Evolutionary conservation across 2,329 filamentous ascomycete genomes (phyloP), one percentile per base, ranked within the genome.

Genomic region (Paecilomyces fulvus): DNA sequence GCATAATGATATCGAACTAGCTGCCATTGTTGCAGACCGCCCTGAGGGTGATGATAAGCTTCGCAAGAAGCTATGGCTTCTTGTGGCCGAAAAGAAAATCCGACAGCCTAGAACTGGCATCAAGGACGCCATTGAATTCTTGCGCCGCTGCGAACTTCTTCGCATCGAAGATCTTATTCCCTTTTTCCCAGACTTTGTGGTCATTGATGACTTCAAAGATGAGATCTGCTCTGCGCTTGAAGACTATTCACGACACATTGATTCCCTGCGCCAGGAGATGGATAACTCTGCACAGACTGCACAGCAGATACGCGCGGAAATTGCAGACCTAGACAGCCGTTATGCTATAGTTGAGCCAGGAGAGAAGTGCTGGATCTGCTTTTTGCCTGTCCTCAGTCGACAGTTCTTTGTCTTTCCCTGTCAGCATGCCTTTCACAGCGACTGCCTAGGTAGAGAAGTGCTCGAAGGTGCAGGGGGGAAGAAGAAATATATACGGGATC

Each of bases 361-460:
- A 0, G 94, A 99, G 77, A 87, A 90, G 69, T 99, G 94, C 73
- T 95, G 92, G 75, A 84, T 88, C 1, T 99, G 94, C 68, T 84
- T 86, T 0, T 75, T 97, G 56, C 94, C 94, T 9, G 76, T 99
- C 55, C 80, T 99, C 14, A 92, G 89, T 67, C 78, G 92, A 55
- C 92, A 96, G 66, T 99, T 99, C 74, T 99, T 97, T 64, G 94
- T 99, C 17, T 99, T 99, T 63, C 94, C 94, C 0, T 99, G 94
- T 72, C 94, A 99, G 77, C 94, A 99, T 73, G 89, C 92, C 3
- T 99, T 99, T 68, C 94, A 99, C 72, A 92, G 89, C 48, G 94
- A 99, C 70, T 99, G 94, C 70, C 75, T 99, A 52, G 92, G 90
- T 0, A 86, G 84, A 65, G 88, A 88, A 67, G 90, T 97, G 0